phyloP scores from a whole-genome alignment of 345 rosid species.

The Geranium rotundifolium region DNA sequence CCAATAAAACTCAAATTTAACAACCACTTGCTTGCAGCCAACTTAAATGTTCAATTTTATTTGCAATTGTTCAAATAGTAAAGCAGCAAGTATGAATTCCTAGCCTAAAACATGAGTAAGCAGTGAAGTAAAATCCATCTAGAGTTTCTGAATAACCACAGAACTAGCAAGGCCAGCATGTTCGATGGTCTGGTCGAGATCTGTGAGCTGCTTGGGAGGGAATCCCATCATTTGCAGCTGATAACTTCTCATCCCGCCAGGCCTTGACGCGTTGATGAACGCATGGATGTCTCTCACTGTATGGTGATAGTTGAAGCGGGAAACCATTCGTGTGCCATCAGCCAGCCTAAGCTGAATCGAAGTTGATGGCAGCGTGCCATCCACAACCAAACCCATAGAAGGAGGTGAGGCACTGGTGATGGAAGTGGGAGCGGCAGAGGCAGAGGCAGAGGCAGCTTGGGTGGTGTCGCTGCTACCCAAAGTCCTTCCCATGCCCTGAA shows the following conservation, averaged over 20 bases:
- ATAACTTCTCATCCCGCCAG: conserved; percentile 53
- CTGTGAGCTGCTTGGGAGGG: neutral
- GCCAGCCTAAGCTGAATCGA: conserved; percentile 83
- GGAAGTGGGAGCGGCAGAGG: conserved; percentile 6
- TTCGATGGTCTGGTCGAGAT: neutral
- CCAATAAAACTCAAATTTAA: too few species aligned
- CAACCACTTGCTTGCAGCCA: too few species aligned
- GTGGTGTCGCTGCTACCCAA: conserved; percentile 24
- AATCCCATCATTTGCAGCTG: conserved; percentile 30
- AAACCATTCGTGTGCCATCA: conserved; percentile 66
- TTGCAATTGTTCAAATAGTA: neutral
- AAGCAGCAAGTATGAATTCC: neutral
- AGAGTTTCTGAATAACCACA: conserved; percentile 1
- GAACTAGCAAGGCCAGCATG: neutral
- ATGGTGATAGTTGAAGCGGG: conserved; percentile 66
- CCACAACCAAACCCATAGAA: conserved; percentile 46
- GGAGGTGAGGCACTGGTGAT: conserved; percentile 37
- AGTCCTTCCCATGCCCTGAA: conserved; percentile 57
- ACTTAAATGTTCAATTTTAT: too few species aligned
- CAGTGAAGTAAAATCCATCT: neutral
- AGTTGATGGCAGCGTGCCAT: conserved; percentile 44
- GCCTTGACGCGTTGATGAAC: conserved; percentile 75
- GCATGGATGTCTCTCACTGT: conserved; percentile 58
- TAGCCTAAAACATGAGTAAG: neutral
- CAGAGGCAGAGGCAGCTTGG: conserved; percentile 16